These are phyloP conservation scores for Dendrostoma leiphaemia DNA, from an alignment of 2,329 filamentous ascomycete species.

Conservation along the genomic window DNA sequence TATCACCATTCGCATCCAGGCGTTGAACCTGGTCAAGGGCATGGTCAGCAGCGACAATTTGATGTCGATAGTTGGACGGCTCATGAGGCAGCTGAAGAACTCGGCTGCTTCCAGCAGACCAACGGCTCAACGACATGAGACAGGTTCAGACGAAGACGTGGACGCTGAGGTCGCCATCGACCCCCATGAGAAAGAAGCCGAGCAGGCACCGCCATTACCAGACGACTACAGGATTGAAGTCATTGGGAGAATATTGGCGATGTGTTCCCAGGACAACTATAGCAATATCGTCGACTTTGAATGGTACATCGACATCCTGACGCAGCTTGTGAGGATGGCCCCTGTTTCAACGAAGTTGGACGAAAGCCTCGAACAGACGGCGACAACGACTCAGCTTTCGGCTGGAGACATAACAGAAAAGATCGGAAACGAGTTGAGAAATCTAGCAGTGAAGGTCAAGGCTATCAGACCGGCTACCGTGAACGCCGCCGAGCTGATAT, in stretches of 20 bases:
- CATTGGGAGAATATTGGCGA: conserved; percentile 76
- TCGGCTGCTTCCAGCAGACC: conserved; percentile 34
- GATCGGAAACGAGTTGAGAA: conserved; percentile 84
- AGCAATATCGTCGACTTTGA: conserved; percentile 86
- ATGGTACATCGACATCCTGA: conserved; percentile 92
- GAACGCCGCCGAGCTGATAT: conserved; percentile 75
- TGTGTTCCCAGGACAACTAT: conserved; percentile 90
- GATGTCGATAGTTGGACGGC: conserved; percentile 75
- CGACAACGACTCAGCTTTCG: conserved; percentile 27
- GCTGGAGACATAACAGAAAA: conserved; percentile 58
- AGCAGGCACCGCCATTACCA: conserved; percentile 63
- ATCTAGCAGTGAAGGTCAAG: conserved; percentile 87
- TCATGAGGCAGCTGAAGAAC: conserved; percentile 81
- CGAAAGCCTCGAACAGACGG: conserved; percentile 32
- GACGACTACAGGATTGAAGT: conserved; percentile 85
- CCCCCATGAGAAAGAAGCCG: conserved; percentile 31
- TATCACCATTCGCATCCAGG: conserved; percentile 91
- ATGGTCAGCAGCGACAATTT: conserved; percentile 92
- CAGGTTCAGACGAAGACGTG: conserved; percentile 46
- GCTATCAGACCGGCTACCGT: conserved; percentile 79
- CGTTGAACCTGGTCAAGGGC: conserved; percentile 84
- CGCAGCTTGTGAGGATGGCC: conserved; percentile 76
- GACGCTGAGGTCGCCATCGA: conserved; percentile 45
- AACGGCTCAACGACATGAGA: conserved; percentile 24
- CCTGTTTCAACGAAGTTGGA: conserved; percentile 45